Conservation (phyloP, 176 grass and related monocot genomes). For the Eragrostis nindensis region DNA sequence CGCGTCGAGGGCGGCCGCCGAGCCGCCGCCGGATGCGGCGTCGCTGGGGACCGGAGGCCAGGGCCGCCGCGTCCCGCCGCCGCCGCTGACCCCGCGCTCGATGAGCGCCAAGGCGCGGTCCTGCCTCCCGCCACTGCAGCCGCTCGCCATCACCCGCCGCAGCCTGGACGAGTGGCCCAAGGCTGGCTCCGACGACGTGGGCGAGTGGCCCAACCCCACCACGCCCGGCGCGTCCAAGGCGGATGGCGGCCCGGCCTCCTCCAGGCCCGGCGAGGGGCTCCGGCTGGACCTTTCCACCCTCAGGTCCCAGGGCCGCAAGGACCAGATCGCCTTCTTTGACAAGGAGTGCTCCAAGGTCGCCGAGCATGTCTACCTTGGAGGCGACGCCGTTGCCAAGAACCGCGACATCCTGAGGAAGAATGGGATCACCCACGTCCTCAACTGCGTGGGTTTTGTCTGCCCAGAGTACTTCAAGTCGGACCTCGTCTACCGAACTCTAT, state of each 20-base stretch:
- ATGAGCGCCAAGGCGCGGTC: constrained; percentile 66
- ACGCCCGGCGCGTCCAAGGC: constrained; percentile 71
- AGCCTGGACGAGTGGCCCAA: constrained; percentile 90
- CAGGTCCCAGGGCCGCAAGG: constrained; percentile 67
- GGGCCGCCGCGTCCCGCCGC: constrained; percentile 40
- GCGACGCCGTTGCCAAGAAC: constrained; percentile 86
- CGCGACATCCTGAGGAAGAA: constrained; percentile 80
- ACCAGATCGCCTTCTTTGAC: constrained; percentile 98
- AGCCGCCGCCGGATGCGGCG: constrained; percentile 37
- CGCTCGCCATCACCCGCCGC: constrained; percentile 78
- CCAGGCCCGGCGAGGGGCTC: constrained; percentile 63
- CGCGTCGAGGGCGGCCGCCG: constrained; percentile 52
- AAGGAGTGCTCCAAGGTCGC: constrained; percentile 99
- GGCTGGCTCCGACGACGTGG: constrained; percentile 84
- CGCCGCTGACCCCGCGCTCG: constrained; percentile 85
- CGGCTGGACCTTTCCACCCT: constrained; percentile 75
- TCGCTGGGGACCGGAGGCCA: constrained; percentile 13
- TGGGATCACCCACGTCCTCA: constrained; percentile 96
- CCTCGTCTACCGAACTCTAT: constrained; percentile 88
- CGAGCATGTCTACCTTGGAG: constrained; percentile 89
- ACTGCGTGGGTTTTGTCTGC: constrained; percentile 98
- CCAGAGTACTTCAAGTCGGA: constrained; percentile 92
- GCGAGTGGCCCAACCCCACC: constrained; percentile 88
- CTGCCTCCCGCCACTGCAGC: constrained; percentile 83
- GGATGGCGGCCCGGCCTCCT: constrained; percentile 32